Conservation (phyloP, 495 filamentous ascomycete species). For the Cryomyces minteri region DNA sequence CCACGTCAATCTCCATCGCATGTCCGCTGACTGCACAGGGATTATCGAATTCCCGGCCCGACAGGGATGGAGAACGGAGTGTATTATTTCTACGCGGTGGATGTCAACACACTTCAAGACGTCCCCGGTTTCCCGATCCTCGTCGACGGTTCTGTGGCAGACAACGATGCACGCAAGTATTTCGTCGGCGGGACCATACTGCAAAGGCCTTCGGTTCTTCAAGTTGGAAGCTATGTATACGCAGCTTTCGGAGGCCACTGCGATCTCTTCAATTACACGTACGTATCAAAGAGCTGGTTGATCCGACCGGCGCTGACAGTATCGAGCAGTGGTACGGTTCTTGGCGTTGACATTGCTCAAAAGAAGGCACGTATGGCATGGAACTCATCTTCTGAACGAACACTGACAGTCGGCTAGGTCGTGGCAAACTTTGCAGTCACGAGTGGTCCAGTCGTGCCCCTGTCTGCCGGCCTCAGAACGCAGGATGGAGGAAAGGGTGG, state of each 20-base stretch:
- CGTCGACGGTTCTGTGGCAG: slow-evolving; percentile 22
- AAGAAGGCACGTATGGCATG: too few relatives aligned
- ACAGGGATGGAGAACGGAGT: slow-evolving; percentile 5
- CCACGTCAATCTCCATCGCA: slow-evolving; percentile 6
- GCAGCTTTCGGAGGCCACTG: slow-evolving; percentile 28
- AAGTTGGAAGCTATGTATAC: slow-evolving; percentile 16
- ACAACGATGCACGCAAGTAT: slow-evolving; percentile 23
- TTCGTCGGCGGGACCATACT: slow-evolving; percentile 26
- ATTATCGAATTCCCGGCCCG: slow-evolving; percentile 1
- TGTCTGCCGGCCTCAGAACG: slow-evolving; percentile 7
- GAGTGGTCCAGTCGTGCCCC: slow-evolving; percentile 11
- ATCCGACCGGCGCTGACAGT: too few relatives aligned
- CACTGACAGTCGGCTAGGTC: slow-evolving; percentile 11
- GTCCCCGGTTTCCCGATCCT: slow-evolving; percentile 20
- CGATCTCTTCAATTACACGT: slow-evolving; percentile 29
- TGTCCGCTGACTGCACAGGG: not conserved
- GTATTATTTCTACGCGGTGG: slow-evolving; percentile 21
- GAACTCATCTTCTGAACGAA: too few relatives aligned
- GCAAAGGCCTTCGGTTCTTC: slow-evolving; percentile 18
- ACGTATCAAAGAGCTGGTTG: too few relatives aligned
- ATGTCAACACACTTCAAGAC: slow-evolving; percentile 19
- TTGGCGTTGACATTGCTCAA: slow-evolving; percentile 18
- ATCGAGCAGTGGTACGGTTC: slow-evolving; percentile 20
- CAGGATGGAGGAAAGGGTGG: slow-evolving; percentile 22
- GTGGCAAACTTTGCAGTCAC: slow-evolving; percentile 18